These are phyloP conservation scores for Lepidium didymum DNA, from an alignment of 345 rosid genomes.

Conservation along the genomic window DNA sequence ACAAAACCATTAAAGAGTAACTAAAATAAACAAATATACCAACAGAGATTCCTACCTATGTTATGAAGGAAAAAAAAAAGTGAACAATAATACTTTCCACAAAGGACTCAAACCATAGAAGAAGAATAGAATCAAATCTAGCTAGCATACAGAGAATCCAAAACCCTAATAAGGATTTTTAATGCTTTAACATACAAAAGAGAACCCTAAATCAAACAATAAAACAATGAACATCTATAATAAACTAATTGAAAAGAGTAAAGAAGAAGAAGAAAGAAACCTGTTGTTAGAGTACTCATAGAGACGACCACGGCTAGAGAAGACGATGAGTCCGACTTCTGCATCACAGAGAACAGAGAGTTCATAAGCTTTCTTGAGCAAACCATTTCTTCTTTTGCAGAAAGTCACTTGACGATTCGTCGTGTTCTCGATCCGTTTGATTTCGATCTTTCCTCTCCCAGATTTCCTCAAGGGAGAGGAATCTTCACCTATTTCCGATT, in stretches of 20 bases:
- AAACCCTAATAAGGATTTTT: constrained; percentile 1
- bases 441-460: constrained; percentile 98
- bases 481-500: constrained; percentile 39
- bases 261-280: constrained; percentile 25
- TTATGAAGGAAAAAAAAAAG: constrained; percentile 1
- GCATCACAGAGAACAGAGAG: constrained; percentile 67
- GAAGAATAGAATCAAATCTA: constrained; percentile 23
- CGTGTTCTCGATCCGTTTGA: constrained; percentile 99
- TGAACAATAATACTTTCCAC: not conserved
- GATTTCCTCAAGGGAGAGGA: constrained; percentile 63
- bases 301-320: constrained; percentile 99
- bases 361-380: constrained; percentile 95
- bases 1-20: not conserved
- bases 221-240: not conserved
- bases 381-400: constrained; percentile 91
- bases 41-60: constrained; percentile 2
- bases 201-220: constrained; percentile 9
- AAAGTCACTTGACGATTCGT: constrained; percentile 97
- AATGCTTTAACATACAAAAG: not conserved
- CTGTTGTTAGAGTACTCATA: constrained; percentile 96
- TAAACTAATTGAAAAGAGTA: constrained; percentile 13
- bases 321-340: constrained; percentile 76
- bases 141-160: not conserved
- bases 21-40: not conserved
- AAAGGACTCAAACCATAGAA: constrained; percentile 3